Conservation (phyloP, 257 asterid genomes). For the Forsythia suspensa region DNA sequence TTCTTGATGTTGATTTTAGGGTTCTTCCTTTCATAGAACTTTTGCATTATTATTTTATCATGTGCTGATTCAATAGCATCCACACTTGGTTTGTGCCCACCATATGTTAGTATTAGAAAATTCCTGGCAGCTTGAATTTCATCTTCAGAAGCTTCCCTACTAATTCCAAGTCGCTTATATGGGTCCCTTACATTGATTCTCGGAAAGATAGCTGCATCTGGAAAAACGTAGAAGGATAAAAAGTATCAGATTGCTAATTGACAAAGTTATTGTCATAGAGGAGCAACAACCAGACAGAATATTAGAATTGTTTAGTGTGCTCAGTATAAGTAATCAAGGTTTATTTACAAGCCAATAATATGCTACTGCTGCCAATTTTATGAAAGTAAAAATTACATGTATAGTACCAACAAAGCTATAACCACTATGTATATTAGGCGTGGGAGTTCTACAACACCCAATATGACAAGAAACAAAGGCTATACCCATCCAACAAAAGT, state of each 20-base stretch:
- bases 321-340: not conserved
- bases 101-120: slow-evolving; percentile 78
- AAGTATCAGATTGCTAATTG: not conserved
- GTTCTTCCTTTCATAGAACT: slow-evolving; percentile 85
- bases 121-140: slow-evolving; percentile 90
- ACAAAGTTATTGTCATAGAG: not conserved
- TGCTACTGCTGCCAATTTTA: not conserved
- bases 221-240: slow-evolving; percentile 4
- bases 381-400: slow-evolving; percentile 12
- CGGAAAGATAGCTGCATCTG: slow-evolving; percentile 67
- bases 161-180: slow-evolving; percentile 92
- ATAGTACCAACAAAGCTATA: slow-evolving; percentile 1
- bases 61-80: slow-evolving; percentile 97
- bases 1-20: slow-evolving; percentile 88
- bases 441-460: not conserved
- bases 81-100: slow-evolving; percentile 79
- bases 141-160: slow-evolving; percentile 85
- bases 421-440: not conserved
- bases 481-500: not conserved
- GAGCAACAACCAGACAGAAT: not conserved
- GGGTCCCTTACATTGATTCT: slow-evolving; percentile 85
- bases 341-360: not conserved
- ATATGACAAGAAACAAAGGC: not conserved
- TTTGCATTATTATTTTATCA: slow-evolving; percentile 92
- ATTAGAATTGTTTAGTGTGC: not conserved